Evolutionary conservation across 352 stramenopile species (phyloP).

Genomic region (Pythium phragmiticola): DNA sequence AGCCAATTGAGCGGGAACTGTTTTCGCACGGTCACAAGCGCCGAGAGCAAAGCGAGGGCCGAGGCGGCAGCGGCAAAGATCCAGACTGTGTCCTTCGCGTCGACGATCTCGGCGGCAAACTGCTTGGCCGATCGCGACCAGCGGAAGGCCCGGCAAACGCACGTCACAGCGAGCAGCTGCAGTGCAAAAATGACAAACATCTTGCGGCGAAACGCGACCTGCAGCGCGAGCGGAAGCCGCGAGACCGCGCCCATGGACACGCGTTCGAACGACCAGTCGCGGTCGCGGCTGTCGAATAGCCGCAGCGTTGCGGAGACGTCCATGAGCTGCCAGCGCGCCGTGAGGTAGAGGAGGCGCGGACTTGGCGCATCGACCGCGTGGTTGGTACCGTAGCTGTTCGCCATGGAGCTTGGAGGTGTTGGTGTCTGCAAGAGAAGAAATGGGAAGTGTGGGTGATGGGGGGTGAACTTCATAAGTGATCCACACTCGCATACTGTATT

Average conservation of each 20-base stretch:
- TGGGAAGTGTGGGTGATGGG: too few relatives aligned
- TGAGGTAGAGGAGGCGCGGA: neutral
- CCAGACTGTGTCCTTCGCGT: neutral
- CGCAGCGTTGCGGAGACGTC: neutral
- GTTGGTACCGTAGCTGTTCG: too few relatives aligned
- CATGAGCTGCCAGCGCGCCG: conserved; percentile 7
- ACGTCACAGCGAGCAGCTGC: conserved; percentile 19
- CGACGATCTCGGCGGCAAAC: neutral
- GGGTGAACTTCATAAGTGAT: too few relatives aligned
- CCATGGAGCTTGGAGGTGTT: too few relatives aligned
- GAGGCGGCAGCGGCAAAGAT: neutral
- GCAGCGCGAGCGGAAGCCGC: conserved; percentile 19
- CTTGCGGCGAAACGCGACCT: conserved; percentile 28
- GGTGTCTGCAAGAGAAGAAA: too few relatives aligned
- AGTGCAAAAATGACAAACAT: conserved; percentile 25
- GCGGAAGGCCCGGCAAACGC: conserved; percentile 7
- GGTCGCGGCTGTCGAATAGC: neutral
- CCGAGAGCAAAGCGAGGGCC: conserved; percentile 13
- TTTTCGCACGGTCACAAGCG: conserved; percentile 6
- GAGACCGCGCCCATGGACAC: conserved; percentile 17
- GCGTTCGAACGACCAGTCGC: neutral
- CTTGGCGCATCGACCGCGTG: too few relatives aligned
- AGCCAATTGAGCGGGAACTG: conserved; percentile 31
- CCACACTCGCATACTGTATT: too few relatives aligned
- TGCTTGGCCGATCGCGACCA: neutral